Evolutionary conservation across 345 rosid species (phyloP).

Genomic region (Lagerstroemia speciosa): DNA sequence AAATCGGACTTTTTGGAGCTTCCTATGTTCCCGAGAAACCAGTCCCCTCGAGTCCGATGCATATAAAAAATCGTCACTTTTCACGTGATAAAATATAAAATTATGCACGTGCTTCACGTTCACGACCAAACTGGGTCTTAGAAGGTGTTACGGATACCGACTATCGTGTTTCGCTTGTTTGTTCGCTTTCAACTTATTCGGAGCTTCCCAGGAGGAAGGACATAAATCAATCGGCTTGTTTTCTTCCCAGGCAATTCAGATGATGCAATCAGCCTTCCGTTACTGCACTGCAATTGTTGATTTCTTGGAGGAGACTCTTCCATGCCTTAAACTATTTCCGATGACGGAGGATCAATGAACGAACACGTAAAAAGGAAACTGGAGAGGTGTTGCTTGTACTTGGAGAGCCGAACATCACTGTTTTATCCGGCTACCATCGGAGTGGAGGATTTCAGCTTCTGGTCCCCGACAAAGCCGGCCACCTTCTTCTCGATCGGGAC

Average conservation of each 20-base stretch:
- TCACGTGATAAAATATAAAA: too few species aligned
- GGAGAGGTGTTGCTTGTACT: constrained; percentile 33
- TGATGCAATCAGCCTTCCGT: constrained; percentile 39
- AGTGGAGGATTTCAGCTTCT: constrained; percentile 63
- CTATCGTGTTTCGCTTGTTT: too few species aligned
- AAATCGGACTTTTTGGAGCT: too few species aligned
- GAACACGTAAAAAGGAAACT: constrained; percentile 31
- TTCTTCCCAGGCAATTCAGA: constrained; percentile 21
- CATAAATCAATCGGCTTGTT: not conserved
- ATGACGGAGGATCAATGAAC: constrained; percentile 37
- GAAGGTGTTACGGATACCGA: constrained; percentile 16
- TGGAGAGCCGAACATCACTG: constrained; percentile 31
- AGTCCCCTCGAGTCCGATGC: constrained; percentile 43
- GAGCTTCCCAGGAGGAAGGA: not conserved
- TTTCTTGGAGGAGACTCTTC: constrained; percentile 32
- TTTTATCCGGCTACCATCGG: constrained; percentile 25
- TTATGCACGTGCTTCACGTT: not conserved
- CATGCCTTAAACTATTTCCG: constrained; percentile 34
- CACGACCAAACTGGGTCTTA: constrained; percentile 24
- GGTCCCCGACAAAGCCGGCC: constrained; percentile 32
- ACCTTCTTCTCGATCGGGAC: constrained; percentile 29
- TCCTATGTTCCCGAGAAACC: constrained; percentile 48
- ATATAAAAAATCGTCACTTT: not conserved
- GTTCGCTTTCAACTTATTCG: too few species aligned
- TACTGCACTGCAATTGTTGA: constrained; percentile 35